Conservation (phyloP, 371 early-diverging fungal genomes). For the Massospora cicadina region DNA sequence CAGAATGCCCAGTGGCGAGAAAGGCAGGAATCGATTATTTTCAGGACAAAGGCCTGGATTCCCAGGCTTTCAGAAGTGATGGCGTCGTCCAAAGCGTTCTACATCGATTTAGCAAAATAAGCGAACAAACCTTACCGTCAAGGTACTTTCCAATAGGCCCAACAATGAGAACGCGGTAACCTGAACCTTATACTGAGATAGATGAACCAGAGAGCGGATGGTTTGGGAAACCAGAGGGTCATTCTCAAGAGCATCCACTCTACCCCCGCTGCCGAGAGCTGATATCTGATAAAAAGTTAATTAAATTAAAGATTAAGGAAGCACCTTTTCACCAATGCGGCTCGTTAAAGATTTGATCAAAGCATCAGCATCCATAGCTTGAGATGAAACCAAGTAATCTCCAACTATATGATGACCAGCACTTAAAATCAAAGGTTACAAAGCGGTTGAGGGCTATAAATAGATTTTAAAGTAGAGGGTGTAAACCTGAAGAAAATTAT, state of each 20-base stretch:
- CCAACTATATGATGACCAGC: too few species aligned
- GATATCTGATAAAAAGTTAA: not conserved
- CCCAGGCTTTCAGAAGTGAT: constrained; percentile 29
- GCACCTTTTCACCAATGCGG: constrained; percentile 28
- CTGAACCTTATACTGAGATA: constrained; percentile 40
- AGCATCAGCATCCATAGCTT: constrained; percentile 12
- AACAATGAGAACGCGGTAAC: constrained; percentile 31
- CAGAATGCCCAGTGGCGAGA: constrained; percentile 49
- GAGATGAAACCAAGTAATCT: too few species aligned
- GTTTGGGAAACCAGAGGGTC: constrained; percentile 50
- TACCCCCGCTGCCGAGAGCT: constrained; percentile 29
- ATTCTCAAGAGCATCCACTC: constrained; percentile 33
- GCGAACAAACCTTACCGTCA: constrained; percentile 29
- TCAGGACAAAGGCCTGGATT: constrained; percentile 52
- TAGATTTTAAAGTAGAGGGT: too few species aligned
- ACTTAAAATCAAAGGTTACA: too few species aligned
- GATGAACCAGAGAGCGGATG: constrained; percentile 40
- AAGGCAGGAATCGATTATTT: constrained; percentile 51
- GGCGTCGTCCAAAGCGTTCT: not conserved
- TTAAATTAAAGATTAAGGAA: not conserved
- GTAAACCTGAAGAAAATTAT: too few species aligned
- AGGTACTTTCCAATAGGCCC: constrained; percentile 32
- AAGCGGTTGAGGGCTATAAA: too few species aligned
- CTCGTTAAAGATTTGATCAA: constrained; percentile 28
- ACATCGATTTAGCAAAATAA: not conserved